Evolutionary conservation across 495 filamentous ascomycete genomes (phyloP).

Genomic region (Trichoderma virens): DNA sequence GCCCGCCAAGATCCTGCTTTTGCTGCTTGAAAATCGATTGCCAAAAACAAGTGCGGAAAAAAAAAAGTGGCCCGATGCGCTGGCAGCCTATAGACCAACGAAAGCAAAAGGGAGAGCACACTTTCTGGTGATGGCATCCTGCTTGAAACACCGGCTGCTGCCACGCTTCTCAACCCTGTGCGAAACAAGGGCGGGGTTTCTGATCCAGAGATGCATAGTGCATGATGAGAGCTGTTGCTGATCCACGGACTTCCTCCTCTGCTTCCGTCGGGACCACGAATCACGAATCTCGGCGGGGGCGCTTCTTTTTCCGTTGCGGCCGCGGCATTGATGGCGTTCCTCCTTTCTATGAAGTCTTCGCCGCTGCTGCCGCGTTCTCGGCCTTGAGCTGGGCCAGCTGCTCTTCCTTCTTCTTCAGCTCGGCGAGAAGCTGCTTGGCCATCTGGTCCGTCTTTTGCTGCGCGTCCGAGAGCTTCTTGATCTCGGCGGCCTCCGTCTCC

Average conservation of each 20-base stretch:
- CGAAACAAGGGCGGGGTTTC: not conserved
- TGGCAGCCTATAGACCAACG: not conserved
- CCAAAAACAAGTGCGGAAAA: not conserved
- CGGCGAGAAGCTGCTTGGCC: constrained; percentile 53
- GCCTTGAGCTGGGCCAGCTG: constrained; percentile 37
- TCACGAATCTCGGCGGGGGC: not conserved
- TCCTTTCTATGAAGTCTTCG: constrained; percentile 1
- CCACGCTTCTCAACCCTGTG: not conserved
- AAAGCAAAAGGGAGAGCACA: not conserved
- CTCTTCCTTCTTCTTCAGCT: constrained; percentile 53
- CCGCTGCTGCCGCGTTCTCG: constrained; percentile 16
- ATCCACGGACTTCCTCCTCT: not conserved
- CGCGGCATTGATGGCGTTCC: not conserved
- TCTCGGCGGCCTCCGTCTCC: constrained; percentile 65
- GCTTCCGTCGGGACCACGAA: not conserved
- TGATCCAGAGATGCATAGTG: not conserved
- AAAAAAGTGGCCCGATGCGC: not conserved
- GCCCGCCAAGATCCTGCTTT: not conserved
- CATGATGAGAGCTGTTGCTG: not conserved
- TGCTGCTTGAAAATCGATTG: not conserved
- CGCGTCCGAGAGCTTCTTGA: constrained; percentile 64
- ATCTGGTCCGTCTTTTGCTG: constrained; percentile 60
- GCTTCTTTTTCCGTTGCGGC: not conserved
- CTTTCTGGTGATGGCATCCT: not conserved
- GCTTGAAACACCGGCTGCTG: not conserved